Percentiles rank a stretch among this genome's conserved stretches.
phyloP scores from a whole-genome alignment of 2,329 filamentous ascomycete species.

The Teratosphaeria pseudoeucalypti region DNA sequence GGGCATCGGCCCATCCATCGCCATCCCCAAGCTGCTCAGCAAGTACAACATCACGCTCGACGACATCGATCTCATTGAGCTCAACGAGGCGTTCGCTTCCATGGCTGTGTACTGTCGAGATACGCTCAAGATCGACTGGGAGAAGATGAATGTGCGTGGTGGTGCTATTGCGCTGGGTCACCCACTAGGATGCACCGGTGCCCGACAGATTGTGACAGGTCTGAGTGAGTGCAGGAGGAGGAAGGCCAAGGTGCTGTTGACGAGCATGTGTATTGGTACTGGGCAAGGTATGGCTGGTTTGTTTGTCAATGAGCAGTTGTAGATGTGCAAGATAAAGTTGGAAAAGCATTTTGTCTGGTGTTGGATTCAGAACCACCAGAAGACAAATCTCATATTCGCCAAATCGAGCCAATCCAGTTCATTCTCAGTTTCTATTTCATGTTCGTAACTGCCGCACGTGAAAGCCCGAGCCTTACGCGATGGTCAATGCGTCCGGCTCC shows the following conservation, averaged over 20 bases:
- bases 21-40: conserved; percentile 68
- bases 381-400: background rate
- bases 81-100: conserved; percentile 96
- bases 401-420: background rate
- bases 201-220: conserved; percentile 78
- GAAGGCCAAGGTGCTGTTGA: conserved; percentile 49
- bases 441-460: background rate
- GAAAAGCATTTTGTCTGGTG: background rate
- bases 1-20: conserved; percentile 74
- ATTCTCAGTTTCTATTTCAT: background rate
- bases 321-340: conserved; percentile 1
- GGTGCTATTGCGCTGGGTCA: conserved; percentile 78
- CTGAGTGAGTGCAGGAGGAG: conserved; percentile 24
- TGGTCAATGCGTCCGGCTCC: background rate
- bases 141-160: conserved; percentile 72
- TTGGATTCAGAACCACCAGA: background rate
- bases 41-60: conserved; percentile 68
- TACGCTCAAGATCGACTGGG: conserved; percentile 55
- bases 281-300: conserved; percentile 58
- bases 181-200: conserved; percentile 68
- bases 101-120: conserved; percentile 72
- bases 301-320: conserved; percentile 53
- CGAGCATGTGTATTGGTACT: conserved; percentile 73
- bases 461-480: background rate
- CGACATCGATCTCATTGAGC: conserved; percentile 81